Conservation (phyloP, 1,284 basidiomycete genomes). For the Lignosus rhinocerotis region DNA sequence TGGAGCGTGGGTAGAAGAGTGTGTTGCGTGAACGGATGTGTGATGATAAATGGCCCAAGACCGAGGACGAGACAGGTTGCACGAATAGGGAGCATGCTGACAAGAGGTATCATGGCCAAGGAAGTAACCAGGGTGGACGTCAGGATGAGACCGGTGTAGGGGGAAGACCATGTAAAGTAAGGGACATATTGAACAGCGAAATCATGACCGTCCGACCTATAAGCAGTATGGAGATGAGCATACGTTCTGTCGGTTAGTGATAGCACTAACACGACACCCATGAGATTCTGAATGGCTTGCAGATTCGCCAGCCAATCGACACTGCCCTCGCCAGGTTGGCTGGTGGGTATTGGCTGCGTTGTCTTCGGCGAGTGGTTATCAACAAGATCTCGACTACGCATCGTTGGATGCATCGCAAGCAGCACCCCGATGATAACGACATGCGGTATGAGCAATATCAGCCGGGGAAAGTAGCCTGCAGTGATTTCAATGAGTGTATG, state of each 20-base stretch:
- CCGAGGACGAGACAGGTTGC: conserved; percentile 57
- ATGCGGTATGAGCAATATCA: conserved; percentile 67
- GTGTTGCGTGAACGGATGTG: conserved; percentile 49
- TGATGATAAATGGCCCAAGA: conserved; percentile 49
- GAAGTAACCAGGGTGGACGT: conserved; percentile 45
- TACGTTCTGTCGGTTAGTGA: not conserved
- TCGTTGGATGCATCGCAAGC: conserved; percentile 54
- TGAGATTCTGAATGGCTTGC: conserved; percentile 79
- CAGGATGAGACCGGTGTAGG: conserved; percentile 56
- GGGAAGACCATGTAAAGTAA: conserved; percentile 50
- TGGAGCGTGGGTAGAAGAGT: conserved; percentile 33
- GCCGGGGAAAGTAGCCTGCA: conserved; percentile 66
- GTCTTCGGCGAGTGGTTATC: conserved; percentile 17
- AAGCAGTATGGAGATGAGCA: not conserved
- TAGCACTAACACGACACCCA: conserved; percentile 65
- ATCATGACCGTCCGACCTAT: conserved; percentile 48
- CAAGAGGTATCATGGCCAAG: conserved; percentile 48
- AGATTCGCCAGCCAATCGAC: conserved; percentile 77
- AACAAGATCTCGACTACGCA: conserved; percentile 13
- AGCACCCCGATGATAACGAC: conserved; percentile 54
- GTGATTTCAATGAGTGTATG: not conserved
- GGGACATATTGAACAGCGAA: conserved; percentile 35
- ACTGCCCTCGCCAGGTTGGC: conserved; percentile 50
- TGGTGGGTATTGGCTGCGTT: conserved; percentile 38
- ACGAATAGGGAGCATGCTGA: conserved; percentile 56